Base-by-base conservation (phyloP, 176 grass and related monocot genomes). In the Triticum monococcum region DNA sequence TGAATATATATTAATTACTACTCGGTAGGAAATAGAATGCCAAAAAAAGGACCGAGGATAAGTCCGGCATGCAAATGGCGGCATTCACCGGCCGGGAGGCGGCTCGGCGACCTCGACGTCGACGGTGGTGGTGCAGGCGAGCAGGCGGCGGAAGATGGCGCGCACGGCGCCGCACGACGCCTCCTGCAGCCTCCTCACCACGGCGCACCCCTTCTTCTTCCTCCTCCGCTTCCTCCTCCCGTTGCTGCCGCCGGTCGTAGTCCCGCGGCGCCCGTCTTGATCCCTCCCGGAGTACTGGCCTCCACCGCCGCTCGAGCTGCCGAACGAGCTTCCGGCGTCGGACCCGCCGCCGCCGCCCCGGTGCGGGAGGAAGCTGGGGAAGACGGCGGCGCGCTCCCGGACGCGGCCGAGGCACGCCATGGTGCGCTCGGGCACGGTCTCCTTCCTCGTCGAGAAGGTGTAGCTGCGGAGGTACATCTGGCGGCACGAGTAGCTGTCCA, bases 391-490 rank as follows among this genome's bases (percentile, higher is more conserved):
- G 80, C 86, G 91, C 52, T 95, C 88, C 33, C 85, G 82, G 38
- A 96, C 85, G 41, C 82, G 91, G 66, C 86, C 85, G 63, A 99
- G 76, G 79, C 89, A 96, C 11, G 90, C 86, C 61, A 92, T 90
- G 31, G 94, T 99, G 86, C 93, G 93, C 84, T 99, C 89, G 0
- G 94, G 97, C 22, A 96, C 85, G 22, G 64, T 94, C 87, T 99
- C 97, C 90, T 94, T 87, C 67, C 61, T 72, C 87, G 83, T 99
- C 62, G 97, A 96, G 87, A 99, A 99, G 33, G 92, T 99, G 91
- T 99, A 99, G 79, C 97, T 99, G 60, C 97, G 89, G 36, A 99
- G 91, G 66, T 96, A 99, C 77, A 96, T 91, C 89, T 99, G 97
- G 67, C 97, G 83, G 76, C 97, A 99, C 56, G 94, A 99, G 90